A percentile compares a stretch with the other conserved stretches of the same genome.
Conservation (phyloP, 2,329 filamentous ascomycete species). For the Mariannaea sp. region DNA sequence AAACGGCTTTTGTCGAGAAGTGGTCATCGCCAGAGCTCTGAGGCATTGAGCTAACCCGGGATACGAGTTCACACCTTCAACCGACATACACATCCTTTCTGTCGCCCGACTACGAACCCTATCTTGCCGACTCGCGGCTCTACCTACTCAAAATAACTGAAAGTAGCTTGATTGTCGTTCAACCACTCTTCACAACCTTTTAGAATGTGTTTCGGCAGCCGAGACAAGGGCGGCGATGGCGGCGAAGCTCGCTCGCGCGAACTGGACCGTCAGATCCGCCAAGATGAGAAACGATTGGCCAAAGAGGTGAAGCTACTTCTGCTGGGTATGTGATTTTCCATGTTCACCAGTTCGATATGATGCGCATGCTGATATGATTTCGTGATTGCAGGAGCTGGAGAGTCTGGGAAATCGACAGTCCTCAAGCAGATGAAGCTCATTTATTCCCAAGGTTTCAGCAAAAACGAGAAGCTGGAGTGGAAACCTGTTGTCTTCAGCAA, state of each 20-base stretch:
- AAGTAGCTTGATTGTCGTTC: background rate
- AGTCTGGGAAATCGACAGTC: slow-evolving; percentile 90
- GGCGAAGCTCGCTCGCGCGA: slow-evolving; percentile 66
- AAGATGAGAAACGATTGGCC: slow-evolving; percentile 84
- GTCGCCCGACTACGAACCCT: background rate
- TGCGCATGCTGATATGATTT: slow-evolving; percentile 24
- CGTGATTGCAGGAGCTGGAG: slow-evolving; percentile 74
- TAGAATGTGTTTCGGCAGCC: slow-evolving; percentile 68
- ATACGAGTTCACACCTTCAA: background rate
- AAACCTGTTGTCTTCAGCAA: slow-evolving; percentile 96
- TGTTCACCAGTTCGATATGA: background rate
- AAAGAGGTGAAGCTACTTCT: slow-evolving; percentile 93
- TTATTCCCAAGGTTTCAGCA: slow-evolving; percentile 88
- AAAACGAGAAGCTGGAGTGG: slow-evolving; percentile 88
- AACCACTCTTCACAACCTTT: slow-evolving; percentile 14
- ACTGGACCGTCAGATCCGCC: slow-evolving; percentile 83
- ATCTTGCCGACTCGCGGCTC: background rate
- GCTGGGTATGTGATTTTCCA: slow-evolving; percentile 64
- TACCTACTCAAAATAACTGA: background rate
- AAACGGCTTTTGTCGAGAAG: background rate
- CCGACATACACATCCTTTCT: background rate
- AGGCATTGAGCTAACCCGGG: background rate
- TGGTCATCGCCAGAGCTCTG: slow-evolving; percentile 1
- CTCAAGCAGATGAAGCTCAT: slow-evolving; percentile 99
- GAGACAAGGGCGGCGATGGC: slow-evolving; percentile 55